Conservation (phyloP, 148 eudicot species). For the Pouteria glomerata region DNA sequence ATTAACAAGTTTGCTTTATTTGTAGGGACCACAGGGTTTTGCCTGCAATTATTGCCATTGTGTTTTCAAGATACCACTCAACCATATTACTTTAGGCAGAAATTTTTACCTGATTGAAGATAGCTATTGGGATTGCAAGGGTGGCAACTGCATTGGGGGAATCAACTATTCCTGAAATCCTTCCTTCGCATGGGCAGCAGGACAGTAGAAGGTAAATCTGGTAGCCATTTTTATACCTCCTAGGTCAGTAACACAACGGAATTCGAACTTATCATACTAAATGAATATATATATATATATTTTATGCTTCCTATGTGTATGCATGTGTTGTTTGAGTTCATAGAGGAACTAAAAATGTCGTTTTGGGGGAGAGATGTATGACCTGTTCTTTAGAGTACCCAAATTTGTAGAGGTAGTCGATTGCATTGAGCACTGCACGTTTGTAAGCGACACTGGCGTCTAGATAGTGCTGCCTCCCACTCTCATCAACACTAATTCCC, state of each 20-base stretch:
- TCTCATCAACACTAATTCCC: conserved; percentile 96
- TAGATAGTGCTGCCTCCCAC: conserved; percentile 88
- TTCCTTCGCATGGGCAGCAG: conserved; percentile 96
- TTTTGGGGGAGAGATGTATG: neutral
- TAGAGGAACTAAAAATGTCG: neutral
- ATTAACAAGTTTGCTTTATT: too few relatives aligned
- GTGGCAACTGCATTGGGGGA: conserved; percentile 91
- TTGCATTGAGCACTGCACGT: conserved; percentile 95
- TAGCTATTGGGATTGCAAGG: conserved; percentile 83
- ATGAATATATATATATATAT: too few relatives aligned
- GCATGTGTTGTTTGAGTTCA: neutral
- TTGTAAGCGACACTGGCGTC: conserved; percentile 92
- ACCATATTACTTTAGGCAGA: too few relatives aligned
- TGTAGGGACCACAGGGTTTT: too few relatives aligned
- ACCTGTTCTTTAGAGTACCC: conserved; percentile 98
- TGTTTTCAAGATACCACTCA: too few relatives aligned
- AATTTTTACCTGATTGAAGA: conserved; percentile 78
- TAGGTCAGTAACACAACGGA: conserved; percentile 3
- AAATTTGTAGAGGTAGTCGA: conserved; percentile 76
- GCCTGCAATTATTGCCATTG: too few relatives aligned
- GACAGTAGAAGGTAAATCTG: conserved; percentile 85
- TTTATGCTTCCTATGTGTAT: neutral
- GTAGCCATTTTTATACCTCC: conserved; percentile 15
- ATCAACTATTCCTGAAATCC: conserved; percentile 92
- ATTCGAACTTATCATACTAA: neutral